A percentile compares a stretch with the other conserved stretches of the same genome.
Conservation (phyloP, 2,329 filamentous ascomycete genomes). For the Colletotrichum abscissum region DNA sequence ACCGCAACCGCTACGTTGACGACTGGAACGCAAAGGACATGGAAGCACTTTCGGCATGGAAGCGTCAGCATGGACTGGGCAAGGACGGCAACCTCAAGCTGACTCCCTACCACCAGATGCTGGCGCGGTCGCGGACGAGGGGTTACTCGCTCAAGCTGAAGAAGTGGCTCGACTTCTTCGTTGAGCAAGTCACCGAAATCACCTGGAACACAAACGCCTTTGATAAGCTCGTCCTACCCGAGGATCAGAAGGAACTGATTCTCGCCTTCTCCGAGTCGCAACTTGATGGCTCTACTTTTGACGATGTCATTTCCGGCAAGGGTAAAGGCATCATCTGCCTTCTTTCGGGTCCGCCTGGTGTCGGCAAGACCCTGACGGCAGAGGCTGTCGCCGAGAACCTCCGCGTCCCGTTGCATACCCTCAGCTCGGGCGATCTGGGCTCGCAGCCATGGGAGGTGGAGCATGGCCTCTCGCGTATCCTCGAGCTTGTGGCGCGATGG, state of each 20-base stretch:
- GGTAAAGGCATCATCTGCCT: slow-evolving; percentile 62
- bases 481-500: slow-evolving; percentile 75
- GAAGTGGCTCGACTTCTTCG: slow-evolving; percentile 61
- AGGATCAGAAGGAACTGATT: slow-evolving; percentile 63
- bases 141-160: slow-evolving; percentile 62
- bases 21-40: slow-evolving; percentile 48
- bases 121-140: slow-evolving; percentile 46
- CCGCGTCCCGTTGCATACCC: slow-evolving; percentile 59
- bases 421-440: slow-evolving; percentile 77
- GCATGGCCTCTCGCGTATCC: slow-evolving; percentile 59
- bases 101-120: slow-evolving; percentile 48
- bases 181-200: slow-evolving; percentile 57
- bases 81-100: slow-evolving; percentile 41
- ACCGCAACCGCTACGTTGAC: slow-evolving; percentile 41
- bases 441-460: slow-evolving; percentile 74
- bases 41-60: slow-evolving; percentile 42
- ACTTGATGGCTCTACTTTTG: slow-evolving; percentile 56
- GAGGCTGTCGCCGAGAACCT: slow-evolving; percentile 62
- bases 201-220: slow-evolving; percentile 62
- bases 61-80: slow-evolving; percentile 39
- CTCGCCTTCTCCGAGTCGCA: slow-evolving; percentile 62
- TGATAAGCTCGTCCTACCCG: slow-evolving; percentile 58
- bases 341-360: slow-evolving; percentile 59
- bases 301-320: slow-evolving; percentile 65
- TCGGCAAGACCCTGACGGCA: slow-evolving; percentile 62